These are phyloP conservation scores for Leucoagaricus sp. DNA, from an alignment of 1,284 basidiomycete species.

Conservation along the genomic window DNA sequence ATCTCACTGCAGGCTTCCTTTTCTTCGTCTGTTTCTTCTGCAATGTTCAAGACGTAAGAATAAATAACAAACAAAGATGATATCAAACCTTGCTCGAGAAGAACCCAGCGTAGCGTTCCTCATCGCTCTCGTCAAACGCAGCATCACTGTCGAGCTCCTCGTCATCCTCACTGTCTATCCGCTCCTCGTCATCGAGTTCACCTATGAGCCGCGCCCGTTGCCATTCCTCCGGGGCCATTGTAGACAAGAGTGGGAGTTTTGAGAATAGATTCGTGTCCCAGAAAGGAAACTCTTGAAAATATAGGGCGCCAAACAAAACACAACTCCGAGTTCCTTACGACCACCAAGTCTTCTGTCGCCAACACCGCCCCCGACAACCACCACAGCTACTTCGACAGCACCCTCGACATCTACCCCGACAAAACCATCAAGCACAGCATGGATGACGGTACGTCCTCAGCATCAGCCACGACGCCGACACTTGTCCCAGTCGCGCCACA, in stretches of 20 bases:
- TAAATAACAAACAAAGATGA: neutral
- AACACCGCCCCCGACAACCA: neutral
- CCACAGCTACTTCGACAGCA: conserved; percentile 3
- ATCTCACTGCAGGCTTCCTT: conserved; percentile 36
- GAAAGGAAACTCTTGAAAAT: conserved; percentile 5
- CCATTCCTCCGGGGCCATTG: conserved; percentile 24
- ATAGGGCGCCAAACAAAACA: conserved; percentile 11
- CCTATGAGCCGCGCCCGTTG: conserved; percentile 56
- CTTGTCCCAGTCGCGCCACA: conserved; percentile 31
- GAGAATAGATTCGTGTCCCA: neutral
- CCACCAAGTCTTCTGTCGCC: neutral
- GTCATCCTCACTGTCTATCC: conserved; percentile 67
- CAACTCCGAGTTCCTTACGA: neutral
- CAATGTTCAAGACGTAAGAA: conserved; percentile 16
- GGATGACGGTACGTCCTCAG: conserved; percentile 83
- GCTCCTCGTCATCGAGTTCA: conserved; percentile 57
- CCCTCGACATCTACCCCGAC: conserved; percentile 16
- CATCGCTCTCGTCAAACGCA: conserved; percentile 83
- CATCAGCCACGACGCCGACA: conserved; percentile 58
- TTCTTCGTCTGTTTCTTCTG: conserved; percentile 24
- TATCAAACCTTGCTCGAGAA: conserved; percentile 50
- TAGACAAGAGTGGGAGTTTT: neutral
- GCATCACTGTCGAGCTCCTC: conserved; percentile 81
- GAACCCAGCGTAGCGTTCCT: conserved; percentile 76
- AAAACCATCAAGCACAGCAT: conserved; percentile 41